Evolutionary conservation across 129 eudicot genomes (phyloP), one percentile per base, ranked within the genome.

Genomic region (Rutidosis leptorrhynchoides): DNA sequence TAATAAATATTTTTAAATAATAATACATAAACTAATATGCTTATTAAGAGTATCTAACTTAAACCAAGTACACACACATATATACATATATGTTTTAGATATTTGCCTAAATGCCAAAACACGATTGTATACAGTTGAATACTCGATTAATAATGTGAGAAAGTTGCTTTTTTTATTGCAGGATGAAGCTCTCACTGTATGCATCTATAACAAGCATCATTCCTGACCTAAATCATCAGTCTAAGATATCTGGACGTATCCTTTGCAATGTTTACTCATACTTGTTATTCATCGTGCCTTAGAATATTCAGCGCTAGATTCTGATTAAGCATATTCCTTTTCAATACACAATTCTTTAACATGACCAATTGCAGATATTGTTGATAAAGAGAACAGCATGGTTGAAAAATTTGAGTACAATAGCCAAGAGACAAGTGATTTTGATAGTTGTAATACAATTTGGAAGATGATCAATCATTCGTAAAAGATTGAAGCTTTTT

Each of bases 181-280:
- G 96, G 88, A 83, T 75, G 90, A 83, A 75, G 79, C 95, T 90
- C 54, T 90, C 97, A 6, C 76, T 90, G 85, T 87, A 79, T 79
- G 94, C 97, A 45, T 87, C 96, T 45, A 83, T 91, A 40, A 83
- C 97, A 51, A 81, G 68, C 22, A 71, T 85, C 56, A 81, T 91
- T 24, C 97, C 94, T 4, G 68, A 84, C 75, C 52, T 82, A 75
- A 78, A 87, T 15, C 82, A 81, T 73, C 73, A 65, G 17, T 74
- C 88, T n/a, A 72, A 59, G 58, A 77, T 85, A 72, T 83, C 86
- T 42, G 97, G 96, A 56, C 75, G 97, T 90, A 90, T 90, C 97
- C 89, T 90, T 86, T 49, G 62, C 25, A 28, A 35, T 33, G 30
- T 52, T 68, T n/a, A 23, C 14, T 71, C 19, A 1, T 32, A 22